Conservation (phyloP, 176 grass and related monocot species). For the Carex myosuroides region DNA sequence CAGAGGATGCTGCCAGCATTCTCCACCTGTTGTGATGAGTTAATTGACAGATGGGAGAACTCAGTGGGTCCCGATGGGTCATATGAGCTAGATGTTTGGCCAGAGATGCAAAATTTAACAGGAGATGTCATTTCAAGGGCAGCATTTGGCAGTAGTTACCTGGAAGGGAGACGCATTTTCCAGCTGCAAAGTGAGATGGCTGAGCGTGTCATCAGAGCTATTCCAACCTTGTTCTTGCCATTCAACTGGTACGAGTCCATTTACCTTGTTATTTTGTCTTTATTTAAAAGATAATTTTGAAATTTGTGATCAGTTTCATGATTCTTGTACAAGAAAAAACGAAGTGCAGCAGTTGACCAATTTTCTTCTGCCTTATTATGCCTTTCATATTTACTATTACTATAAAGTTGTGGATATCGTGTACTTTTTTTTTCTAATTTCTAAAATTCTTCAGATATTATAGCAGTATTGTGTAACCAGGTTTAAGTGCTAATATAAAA, state of each 20-base stretch:
- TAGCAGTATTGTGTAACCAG: background rate
- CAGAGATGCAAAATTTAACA: constrained; percentile 55
- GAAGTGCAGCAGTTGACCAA: background rate
- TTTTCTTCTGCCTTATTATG: background rate
- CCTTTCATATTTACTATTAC: background rate
- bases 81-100: constrained; percentile 50
- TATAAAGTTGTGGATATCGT: no score
- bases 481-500: background rate
- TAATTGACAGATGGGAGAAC: constrained; percentile 58
- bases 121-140: constrained; percentile 69
- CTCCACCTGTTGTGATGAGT: constrained; percentile 38
- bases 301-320: background rate
- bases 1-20: constrained; percentile 59
- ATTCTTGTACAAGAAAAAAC: background rate
- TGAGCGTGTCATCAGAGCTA: constrained; percentile 19
- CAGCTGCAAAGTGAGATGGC: constrained; percentile 44
- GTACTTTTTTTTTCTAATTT: background rate
- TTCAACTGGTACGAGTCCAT: constrained; percentile 35
- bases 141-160: constrained; percentile 67
- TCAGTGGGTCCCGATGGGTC: constrained; percentile 18
- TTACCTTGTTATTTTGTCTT: background rate
- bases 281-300: background rate
- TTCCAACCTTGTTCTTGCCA: constrained; percentile 36
- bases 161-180: constrained; percentile 58
- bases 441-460: background rate